phyloP scores from a whole-genome alignment of 2,329 filamentous ascomycete species.

The Monosporascus sp. region DNA sequence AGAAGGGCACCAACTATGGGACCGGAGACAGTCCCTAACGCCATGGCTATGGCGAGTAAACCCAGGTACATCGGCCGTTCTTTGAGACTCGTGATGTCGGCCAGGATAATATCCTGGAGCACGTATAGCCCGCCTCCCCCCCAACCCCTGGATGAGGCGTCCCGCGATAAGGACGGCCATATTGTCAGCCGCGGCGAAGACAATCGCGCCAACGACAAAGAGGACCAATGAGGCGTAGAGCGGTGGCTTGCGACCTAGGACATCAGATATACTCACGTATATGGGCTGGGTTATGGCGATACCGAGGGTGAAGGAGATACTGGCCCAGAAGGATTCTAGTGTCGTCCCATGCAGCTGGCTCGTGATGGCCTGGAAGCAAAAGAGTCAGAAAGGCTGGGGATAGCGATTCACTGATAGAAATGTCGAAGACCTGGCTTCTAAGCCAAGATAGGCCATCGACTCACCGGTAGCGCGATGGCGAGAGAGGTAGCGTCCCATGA shows the following conservation, averaged over 20 bases:
- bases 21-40: slow-evolving; percentile 48
- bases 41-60: slow-evolving; percentile 27
- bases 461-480: slow-evolving; percentile 16
- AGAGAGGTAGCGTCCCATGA: slow-evolving; percentile 16
- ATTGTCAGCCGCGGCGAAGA: slow-evolving; percentile 29
- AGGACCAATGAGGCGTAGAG: slow-evolving; percentile 22
- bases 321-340: slow-evolving; percentile 26
- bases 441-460: background rate
- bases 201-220: slow-evolving; percentile 36
- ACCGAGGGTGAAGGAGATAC: slow-evolving; percentile 21
- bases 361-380: slow-evolving; percentile 12
- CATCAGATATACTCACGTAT: slow-evolving; percentile 18
- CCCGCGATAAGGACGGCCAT: slow-evolving; percentile 28
- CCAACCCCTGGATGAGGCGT: slow-evolving; percentile 31
- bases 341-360: slow-evolving; percentile 11
- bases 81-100: slow-evolving; percentile 30
- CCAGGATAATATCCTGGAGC: slow-evolving; percentile 28
- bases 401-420: no score
- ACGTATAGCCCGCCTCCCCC: slow-evolving; percentile 30
- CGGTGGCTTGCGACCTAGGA: slow-evolving; percentile 23
- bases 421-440: background rate
- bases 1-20: slow-evolving; percentile 49
- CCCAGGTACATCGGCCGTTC: slow-evolving; percentile 26
- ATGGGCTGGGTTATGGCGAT: slow-evolving; percentile 15
- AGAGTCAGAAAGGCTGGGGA: background rate